Evolutionary conservation across 768 basidiomycete species (phyloP).

Genomic region (Lepiota venenata): DNA sequence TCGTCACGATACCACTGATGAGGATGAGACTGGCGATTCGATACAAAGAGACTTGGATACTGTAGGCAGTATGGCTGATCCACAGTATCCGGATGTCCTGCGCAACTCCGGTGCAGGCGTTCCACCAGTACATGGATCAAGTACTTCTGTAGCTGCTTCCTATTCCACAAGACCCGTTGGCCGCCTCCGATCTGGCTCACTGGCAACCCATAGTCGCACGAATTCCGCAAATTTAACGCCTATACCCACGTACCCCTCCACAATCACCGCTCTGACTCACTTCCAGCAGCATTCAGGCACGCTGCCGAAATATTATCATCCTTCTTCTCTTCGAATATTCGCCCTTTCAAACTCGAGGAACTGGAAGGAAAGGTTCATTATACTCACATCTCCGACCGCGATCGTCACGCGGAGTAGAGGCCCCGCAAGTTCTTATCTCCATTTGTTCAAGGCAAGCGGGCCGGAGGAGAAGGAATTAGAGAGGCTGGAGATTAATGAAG

Average conservation of each 20-base stretch:
- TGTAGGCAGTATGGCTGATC: slow-evolving; percentile 11
- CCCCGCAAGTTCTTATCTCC: slow-evolving; percentile 55
- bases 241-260: slow-evolving; percentile 65
- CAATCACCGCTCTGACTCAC: slow-evolving; percentile 44
- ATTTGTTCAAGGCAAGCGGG: slow-evolving; percentile 64
- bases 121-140: slow-evolving; percentile 24
- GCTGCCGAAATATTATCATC: slow-evolving; percentile 67
- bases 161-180: slow-evolving; percentile 17
- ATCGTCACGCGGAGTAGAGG: slow-evolving; percentile 32
- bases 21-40: slow-evolving; percentile 29
- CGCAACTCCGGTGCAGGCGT: slow-evolving; percentile 20
- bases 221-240: slow-evolving; percentile 32
- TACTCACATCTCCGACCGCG: slow-evolving; percentile 49
- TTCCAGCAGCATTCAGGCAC: slow-evolving; percentile 50
- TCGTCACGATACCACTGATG: slow-evolving; percentile 33
- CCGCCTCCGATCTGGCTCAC: slow-evolving; percentile 36
- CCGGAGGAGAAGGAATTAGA: slow-evolving; percentile 69
- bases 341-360: slow-evolving; percentile 56
- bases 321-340: slow-evolving; percentile 67
- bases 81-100: slow-evolving; percentile 15
- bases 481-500: slow-evolving; percentile 71
- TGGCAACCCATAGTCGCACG: slow-evolving; percentile 32
- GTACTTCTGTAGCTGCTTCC: slow-evolving; percentile 25
- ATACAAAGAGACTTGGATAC: not conserved
- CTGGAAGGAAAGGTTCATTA: slow-evolving; percentile 65